Evolutionary conservation across 352 stramenopile species (phyloP), one percentile per base, ranked within the genome.

Genomic region (Elongisporangium senticosum): DNA sequence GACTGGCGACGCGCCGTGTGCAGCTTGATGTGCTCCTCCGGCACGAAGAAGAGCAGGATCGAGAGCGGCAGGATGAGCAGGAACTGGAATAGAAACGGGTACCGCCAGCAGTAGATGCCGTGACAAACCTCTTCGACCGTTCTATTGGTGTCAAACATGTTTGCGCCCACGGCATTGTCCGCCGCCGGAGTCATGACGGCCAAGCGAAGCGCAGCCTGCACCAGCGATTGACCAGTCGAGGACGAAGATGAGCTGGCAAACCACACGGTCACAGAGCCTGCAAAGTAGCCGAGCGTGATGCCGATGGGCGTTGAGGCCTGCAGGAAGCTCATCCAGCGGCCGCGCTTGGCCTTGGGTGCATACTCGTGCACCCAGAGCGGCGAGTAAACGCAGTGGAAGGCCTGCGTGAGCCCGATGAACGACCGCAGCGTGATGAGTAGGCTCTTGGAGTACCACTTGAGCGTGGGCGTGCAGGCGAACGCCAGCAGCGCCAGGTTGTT

Each of bases 301-400:
- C 82, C 82, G 14, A 91, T 68, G 11, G 84, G 79, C 7, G 84
- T 81, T 11, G 84, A 70, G 13, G 73, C 84, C 67, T 95, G 86
- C 11, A 95, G 60, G 60, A 84, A 94, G 61, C 86, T 94, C 84
- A 95, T 94, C 86, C 86, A 95, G 20, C 64, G 76, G 33, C 72
- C 83, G 28, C 72, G 74, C 53, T 91, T 81, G 15, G 69, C 70
- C 37, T 69, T 77, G 7, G 86, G 84, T 17, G 86, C 84, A 69
- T 92, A 93, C 59, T 94, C 86, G 67, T 95, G 83, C 49, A 93
- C 85, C 86, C 86, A 95, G 1, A 95, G 65, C 51, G 86, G 86
- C 52, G 85, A 81, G 65, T 92, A 95, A 37, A 95, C 85, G 58
- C 81, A 92, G 62, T 88, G 79, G 50, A 94, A 91, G 19, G 84